Conservation (phyloP, 2,329 filamentous ascomycete genomes). For the Annulohypoxylon truncatum region DNA sequence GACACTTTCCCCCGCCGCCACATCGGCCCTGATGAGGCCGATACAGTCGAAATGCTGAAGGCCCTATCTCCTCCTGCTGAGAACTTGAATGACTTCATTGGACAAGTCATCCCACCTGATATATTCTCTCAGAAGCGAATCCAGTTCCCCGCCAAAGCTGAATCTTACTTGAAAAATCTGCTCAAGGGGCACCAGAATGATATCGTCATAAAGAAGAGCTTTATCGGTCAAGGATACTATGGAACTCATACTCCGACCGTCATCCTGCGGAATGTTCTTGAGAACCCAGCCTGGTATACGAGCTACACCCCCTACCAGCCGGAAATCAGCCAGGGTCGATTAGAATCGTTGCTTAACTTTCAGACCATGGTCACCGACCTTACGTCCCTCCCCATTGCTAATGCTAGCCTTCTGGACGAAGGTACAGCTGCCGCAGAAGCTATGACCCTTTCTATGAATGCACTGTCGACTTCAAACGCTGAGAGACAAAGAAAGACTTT, state of each 20-base stretch:
- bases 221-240: slow-evolving; percentile 91
- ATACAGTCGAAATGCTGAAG: slow-evolving; percentile 82
- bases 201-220: slow-evolving; percentile 57
- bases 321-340: slow-evolving; percentile 93
- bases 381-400: slow-evolving; percentile 86
- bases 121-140: slow-evolving; percentile 77
- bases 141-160: slow-evolving; percentile 65
- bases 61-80: slow-evolving; percentile 78
- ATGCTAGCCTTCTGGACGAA: slow-evolving; percentile 92
- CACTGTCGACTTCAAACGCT: slow-evolving; percentile 75
- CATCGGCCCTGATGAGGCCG: slow-evolving; percentile 81
- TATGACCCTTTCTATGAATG: slow-evolving; percentile 91
- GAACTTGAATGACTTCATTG: slow-evolving; percentile 83
- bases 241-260: slow-evolving; percentile 87
- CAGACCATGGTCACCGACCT: slow-evolving; percentile 93
- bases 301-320: slow-evolving; percentile 98
- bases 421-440: slow-evolving; percentile 93
- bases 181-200: slow-evolving; percentile 55
- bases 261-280: slow-evolving; percentile 91
- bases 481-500: slow-evolving; percentile 83
- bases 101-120: slow-evolving; percentile 83
- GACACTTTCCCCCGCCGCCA: slow-evolving; percentile 83
- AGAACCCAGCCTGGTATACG: slow-evolving; percentile 97
- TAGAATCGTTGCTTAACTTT: slow-evolving; percentile 94
- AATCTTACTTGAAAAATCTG: slow-evolving; percentile 63